These are phyloP conservation scores for Neurospora sp. DNA, from an alignment of 2,329 filamentous ascomycete genomes.

Conservation along the genomic window DNA sequence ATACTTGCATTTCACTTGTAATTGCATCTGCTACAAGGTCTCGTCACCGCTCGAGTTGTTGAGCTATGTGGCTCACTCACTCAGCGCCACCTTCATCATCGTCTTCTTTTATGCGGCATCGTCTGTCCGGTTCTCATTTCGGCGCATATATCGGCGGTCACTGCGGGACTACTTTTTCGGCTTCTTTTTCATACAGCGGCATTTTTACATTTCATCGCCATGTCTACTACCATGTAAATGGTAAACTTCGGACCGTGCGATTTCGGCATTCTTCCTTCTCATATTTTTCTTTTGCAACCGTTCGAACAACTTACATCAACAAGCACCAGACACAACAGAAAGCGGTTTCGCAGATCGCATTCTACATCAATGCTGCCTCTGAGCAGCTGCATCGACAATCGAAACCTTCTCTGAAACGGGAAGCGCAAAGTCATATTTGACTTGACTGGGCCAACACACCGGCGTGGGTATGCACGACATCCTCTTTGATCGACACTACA, in stretches of 20 bases:
- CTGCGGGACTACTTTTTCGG: background rate
- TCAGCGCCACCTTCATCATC: background rate
- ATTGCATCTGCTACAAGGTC: background rate
- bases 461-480: background rate
- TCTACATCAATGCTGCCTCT: background rate
- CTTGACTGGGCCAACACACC: background rate
- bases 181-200: background rate
- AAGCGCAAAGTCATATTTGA: background rate
- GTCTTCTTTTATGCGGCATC: background rate
- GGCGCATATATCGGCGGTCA: background rate
- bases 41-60: background rate
- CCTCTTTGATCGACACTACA: background rate
- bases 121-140: background rate
- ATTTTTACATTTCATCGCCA: background rate
- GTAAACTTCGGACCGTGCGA: background rate
- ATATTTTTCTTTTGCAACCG: background rate
- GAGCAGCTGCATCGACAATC: background rate
- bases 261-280: background rate
- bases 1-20: background rate
- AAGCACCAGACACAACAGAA: background rate
- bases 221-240: background rate
- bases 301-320: background rate
- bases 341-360: background rate
- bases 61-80: background rate
- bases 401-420: background rate